phyloP scores from a whole-genome alignment of 2,329 filamentous ascomycete genomes.

The Zymoseptoria pseudotritici region DNA sequence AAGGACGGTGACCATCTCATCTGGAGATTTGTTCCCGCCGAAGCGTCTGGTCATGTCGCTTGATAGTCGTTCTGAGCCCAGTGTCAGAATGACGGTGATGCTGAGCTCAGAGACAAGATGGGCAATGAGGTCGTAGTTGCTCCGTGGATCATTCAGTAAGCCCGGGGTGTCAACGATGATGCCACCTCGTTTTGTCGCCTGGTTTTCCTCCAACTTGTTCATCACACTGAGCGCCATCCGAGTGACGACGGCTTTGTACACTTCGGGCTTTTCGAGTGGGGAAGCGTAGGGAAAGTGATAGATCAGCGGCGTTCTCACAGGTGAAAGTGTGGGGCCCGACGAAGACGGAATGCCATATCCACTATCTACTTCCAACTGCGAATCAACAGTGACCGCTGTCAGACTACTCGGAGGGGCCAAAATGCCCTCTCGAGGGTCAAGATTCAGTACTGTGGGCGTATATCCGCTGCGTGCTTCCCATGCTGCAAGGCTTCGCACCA shows the following conservation, averaged over 20 bases:
- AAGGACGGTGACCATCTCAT: slow-evolving; percentile 67
- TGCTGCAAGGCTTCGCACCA: slow-evolving; percentile 54
- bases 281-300: slow-evolving; percentile 76
- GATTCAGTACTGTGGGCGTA: slow-evolving; percentile 73
- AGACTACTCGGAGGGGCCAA: slow-evolving; percentile 61
- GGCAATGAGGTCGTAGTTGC: slow-evolving; percentile 66
- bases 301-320: slow-evolving; percentile 84
- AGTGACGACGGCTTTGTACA: slow-evolving; percentile 69
- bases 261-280: slow-evolving; percentile 60
- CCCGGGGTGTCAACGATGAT: slow-evolving; percentile 81
- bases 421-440: slow-evolving; percentile 66
- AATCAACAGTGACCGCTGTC: slow-evolving; percentile 78
- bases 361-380: slow-evolving; percentile 78
- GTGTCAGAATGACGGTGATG: slow-evolving; percentile 69
- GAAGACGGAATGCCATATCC: slow-evolving; percentile 81
- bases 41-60: slow-evolving; percentile 68
- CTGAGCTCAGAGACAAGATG: slow-evolving; percentile 66
- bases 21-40: slow-evolving; percentile 36
- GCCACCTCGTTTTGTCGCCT: slow-evolving; percentile 62
- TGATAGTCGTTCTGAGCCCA: slow-evolving; percentile 71
- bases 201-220: slow-evolving; percentile 69
- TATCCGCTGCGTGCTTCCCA: slow-evolving; percentile 74
- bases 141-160: slow-evolving; percentile 56
- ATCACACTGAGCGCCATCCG: slow-evolving; percentile 72
- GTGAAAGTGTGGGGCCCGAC: slow-evolving; percentile 78